Evolutionary conservation across 208 protist species (phyloP).

Genomic region (Leishmania amazonensis): DNA sequence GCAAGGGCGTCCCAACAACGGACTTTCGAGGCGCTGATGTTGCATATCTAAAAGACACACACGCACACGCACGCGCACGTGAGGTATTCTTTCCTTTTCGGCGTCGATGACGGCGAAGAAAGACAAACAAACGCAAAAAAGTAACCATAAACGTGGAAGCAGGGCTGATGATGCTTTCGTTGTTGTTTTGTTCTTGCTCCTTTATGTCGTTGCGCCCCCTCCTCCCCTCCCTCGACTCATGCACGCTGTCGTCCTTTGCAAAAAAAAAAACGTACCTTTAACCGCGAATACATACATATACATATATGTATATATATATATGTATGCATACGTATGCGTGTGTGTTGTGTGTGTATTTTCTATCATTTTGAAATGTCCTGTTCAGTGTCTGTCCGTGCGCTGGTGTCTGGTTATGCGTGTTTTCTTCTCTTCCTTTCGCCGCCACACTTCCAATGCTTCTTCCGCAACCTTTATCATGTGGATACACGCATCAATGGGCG

Average conservation of each 20-base stretch:
- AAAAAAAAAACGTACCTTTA: not conserved
- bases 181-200: not conserved
- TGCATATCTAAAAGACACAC: not conserved
- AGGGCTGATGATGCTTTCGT: not conserved
- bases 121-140: not conserved
- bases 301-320: not conserved
- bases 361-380: not conserved
- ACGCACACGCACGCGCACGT: not conserved
- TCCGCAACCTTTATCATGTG: not conserved
- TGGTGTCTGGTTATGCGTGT: not conserved
- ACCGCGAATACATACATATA: not conserved
- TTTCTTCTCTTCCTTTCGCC: not conserved
- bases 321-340: not conserved
- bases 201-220: not conserved
- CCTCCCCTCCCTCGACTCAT: not conserved
- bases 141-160: not conserved
- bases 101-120: not conserved
- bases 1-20: not conserved
- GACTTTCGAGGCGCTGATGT: not conserved
- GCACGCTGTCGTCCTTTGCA: not conserved
- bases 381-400: not conserved
- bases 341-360: not conserved
- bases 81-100: not conserved
- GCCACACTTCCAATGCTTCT: not conserved
- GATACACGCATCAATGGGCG: not conserved